These are phyloP conservation scores for Amphibolis antarctica DNA, from an alignment of 106 monocot genomes.

Conservation along the genomic window DNA sequence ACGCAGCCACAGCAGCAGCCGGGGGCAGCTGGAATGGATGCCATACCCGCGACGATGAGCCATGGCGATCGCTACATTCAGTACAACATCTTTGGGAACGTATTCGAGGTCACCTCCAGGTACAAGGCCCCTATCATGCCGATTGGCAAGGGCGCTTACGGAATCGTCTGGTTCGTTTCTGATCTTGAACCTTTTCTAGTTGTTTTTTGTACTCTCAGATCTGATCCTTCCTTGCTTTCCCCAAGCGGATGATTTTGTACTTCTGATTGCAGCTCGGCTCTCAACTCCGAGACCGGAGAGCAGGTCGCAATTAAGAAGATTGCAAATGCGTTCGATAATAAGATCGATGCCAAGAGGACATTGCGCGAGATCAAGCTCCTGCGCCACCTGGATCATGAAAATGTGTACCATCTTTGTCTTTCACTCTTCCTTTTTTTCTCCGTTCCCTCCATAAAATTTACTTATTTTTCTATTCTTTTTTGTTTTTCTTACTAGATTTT, in stretches of 20 bases:
- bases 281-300: constrained; percentile 88
- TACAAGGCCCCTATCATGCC: constrained; percentile 97
- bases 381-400: constrained; percentile 97
- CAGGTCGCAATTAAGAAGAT: constrained; percentile 99
- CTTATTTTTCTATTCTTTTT: too few species aligned
- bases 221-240: not conserved
- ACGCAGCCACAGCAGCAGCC: not conserved
- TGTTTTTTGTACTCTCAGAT: not conserved
- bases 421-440: too few species aligned
- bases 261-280: constrained; percentile 47
- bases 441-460: too few species aligned
- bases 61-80: constrained; percentile 87
- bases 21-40: constrained; percentile 11
- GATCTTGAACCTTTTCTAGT: not conserved
- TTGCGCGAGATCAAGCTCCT: constrained; percentile 91
- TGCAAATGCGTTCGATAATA: constrained; percentile 92
- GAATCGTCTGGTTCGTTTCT: constrained; percentile 66
- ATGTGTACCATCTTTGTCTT: constrained; percentile 34
- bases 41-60: constrained; percentile 46
- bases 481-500: too few species aligned
- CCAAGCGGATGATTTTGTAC: not conserved
- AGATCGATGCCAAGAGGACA: constrained; percentile 94
- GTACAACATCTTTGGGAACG: constrained; percentile 93
- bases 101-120: constrained; percentile 88
- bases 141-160: constrained; percentile 94